A percentile compares a stretch with the other conserved stretches of the same genome.
phyloP scores from a whole-genome alignment of 768 basidiomycete genomes.

The Dendrothele bispora region DNA sequence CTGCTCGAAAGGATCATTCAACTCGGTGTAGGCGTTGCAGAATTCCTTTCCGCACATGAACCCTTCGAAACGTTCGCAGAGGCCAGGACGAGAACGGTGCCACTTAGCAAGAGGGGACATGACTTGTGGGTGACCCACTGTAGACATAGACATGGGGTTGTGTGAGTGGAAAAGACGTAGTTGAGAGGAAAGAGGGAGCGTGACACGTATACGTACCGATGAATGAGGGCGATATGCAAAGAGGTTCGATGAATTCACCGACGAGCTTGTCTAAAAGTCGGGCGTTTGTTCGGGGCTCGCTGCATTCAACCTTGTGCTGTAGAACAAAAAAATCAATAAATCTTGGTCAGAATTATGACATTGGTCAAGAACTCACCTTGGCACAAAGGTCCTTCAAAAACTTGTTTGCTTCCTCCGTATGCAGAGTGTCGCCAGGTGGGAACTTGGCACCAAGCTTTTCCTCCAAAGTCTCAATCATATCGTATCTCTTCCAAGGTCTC shows the following conservation, averaged over 20 bases:
- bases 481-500: constrained; percentile 96
- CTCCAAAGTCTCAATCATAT: constrained; percentile 97
- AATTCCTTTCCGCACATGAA: constrained; percentile 99
- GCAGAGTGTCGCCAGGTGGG: constrained; percentile 88
- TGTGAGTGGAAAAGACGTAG: not conserved
- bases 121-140: constrained; percentile 97
- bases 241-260: constrained; percentile 95
- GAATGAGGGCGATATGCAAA: constrained; percentile 95
- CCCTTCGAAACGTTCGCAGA: constrained; percentile 98
- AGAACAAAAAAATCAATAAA: not conserved
- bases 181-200: not conserved
- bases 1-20: constrained; percentile 99
- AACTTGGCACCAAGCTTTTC: constrained; percentile 90
- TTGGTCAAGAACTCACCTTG: constrained; percentile 62
- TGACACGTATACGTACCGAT: constrained; percentile 55
- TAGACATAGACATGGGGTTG: constrained; percentile 1
- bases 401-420: constrained; percentile 84
- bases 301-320: constrained; percentile 95
- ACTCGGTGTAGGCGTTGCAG: constrained; percentile 98
- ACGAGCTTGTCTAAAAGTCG: constrained; percentile 98
- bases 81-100: constrained; percentile 94
- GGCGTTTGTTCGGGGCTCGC: constrained; percentile 93
- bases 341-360: too few relatives aligned
- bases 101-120: constrained; percentile 99
- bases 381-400: constrained; percentile 82